Base-by-base conservation (phyloP, 2,329 filamentous ascomycete genomes). In the Macrophomina tecta region DNA sequence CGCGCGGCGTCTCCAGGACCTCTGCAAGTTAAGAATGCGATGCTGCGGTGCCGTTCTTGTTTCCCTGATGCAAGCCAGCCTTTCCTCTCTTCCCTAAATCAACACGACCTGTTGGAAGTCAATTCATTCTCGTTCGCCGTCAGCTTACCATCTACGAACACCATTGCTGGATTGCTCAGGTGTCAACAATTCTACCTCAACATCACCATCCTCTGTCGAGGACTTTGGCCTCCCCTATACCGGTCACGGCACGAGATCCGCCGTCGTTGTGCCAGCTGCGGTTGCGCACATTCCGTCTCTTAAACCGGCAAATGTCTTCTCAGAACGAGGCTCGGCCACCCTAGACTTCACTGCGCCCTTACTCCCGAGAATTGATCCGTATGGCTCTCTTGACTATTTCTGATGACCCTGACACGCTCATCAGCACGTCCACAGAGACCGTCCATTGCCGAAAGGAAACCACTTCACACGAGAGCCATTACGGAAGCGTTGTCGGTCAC, bases 401-500 rank as follows among this genome's bases (percentile, higher is more conserved):
- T 62, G 45, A 12, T 49, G 58, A 49, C 58, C 23, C n/a, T 28
- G 45, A 49, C 32, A 48, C 49, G 58, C 58, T 62, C 45, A 62
- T 49, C n/a, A 38, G 58, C 58, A 62, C 32, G 58, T 62, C 58
- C 32, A 49, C 45, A 62, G 58, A 62, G 45, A 49, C 38, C 58
- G 38, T 28, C 58, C 45, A 28, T 32, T 23, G 7, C 28, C 28
- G 28, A 32, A 61, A 23, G 30, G n/a, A 38, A 18, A 16, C 34
- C 32, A 55, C 32, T 55, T 18, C 16, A n/a, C 23, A 18, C 52
- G 34, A 38, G 6, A 4, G 12, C n/a, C 9, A 5, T 3, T 38
- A 5, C 32, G 8, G n/a, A 14, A n/a, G 11, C 16, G 9, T 14
- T 14, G 18, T 6, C 12, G 23, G 36, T 14, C 14, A 18, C 18